These are phyloP conservation scores for Tuber aestivum DNA, from an alignment of 495 filamentous ascomycete genomes.

Conservation along the genomic window DNA sequence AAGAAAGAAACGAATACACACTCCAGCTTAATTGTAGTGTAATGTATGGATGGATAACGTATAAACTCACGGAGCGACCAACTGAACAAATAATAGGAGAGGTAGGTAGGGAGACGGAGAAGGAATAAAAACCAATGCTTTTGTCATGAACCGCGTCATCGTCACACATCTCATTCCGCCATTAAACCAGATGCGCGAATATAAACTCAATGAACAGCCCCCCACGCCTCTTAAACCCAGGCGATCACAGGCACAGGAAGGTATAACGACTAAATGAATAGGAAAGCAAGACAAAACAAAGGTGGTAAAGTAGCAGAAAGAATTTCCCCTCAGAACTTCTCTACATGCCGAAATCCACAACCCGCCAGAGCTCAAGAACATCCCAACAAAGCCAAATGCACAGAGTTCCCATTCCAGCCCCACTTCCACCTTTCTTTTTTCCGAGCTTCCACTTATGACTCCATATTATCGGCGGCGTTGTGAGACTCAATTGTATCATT, in stretches of 20 bases:
- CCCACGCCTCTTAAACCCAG: not conserved
- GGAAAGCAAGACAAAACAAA: not conserved
- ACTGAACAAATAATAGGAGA: not conserved
- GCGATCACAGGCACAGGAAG: not conserved
- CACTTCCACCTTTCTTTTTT: not conserved
- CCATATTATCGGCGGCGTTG: not conserved
- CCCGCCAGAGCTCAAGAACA: not conserved
- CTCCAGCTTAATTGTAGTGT: not conserved
- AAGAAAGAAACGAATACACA: not conserved
- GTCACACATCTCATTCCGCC: not conserved
- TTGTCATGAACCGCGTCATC: slow-evolving; percentile 3
- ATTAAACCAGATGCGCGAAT: slow-evolving; percentile 3
- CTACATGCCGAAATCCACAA: not conserved
- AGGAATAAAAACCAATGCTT: not conserved
- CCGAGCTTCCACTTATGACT: not conserved
- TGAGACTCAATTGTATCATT: not conserved
- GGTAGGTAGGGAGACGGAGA: not conserved
- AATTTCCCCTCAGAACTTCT: not conserved
- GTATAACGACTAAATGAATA: not conserved
- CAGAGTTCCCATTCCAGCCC: not conserved
- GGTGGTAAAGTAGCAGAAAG: not conserved
- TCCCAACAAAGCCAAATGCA: not conserved
- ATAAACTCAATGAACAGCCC: not conserved
- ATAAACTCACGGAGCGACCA: not conserved
- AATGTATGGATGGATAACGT: not conserved